These are phyloP conservation scores for Sugiyamaella grinbergsii DNA, from an alignment of 1,139 yeast species.

Conservation along the genomic window DNA sequence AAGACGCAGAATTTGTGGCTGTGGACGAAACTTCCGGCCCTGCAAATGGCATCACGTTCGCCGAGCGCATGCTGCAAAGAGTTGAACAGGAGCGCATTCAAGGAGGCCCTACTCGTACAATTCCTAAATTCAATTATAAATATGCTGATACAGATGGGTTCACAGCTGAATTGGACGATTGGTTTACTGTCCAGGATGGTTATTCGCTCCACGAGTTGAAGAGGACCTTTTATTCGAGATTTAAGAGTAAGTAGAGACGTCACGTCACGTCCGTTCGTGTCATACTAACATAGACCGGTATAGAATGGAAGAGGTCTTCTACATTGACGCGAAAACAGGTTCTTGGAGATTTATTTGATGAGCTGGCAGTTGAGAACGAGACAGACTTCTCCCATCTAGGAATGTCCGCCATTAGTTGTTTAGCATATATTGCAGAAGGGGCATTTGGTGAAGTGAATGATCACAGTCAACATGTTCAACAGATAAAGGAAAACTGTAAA, in stretches of 20 bases:
- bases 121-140: constrained; percentile 36
- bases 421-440: constrained; percentile 49
- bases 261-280: too few species aligned
- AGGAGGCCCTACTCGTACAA: constrained; percentile 18
- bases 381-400: not conserved
- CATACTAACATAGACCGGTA: not conserved
- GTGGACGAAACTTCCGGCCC: constrained; percentile 31
- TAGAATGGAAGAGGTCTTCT: constrained; percentile 24
- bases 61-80: constrained; percentile 30
- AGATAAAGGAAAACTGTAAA: constrained; percentile 41
- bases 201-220: constrained; percentile 35
- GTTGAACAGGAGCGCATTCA: constrained; percentile 26
- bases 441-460: constrained; percentile 42
- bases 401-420: constrained; percentile 14
- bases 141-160: constrained; percentile 35
- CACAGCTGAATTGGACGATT: constrained; percentile 40
- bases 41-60: constrained; percentile 25
- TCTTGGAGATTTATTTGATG: constrained; percentile 22
- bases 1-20: constrained; percentile 29
- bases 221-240: constrained; percentile 28
- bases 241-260: constrained; percentile 18
- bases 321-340: constrained; percentile 16
- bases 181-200: constrained; percentile 40
- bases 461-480: constrained; percentile 45
- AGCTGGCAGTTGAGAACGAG: constrained; percentile 12